A percentile compares a stretch with the other conserved stretches of the same genome.
Evolutionary conservation across 768 basidiomycete species (phyloP).

Genomic region (Dioszegia hungarica): DNA sequence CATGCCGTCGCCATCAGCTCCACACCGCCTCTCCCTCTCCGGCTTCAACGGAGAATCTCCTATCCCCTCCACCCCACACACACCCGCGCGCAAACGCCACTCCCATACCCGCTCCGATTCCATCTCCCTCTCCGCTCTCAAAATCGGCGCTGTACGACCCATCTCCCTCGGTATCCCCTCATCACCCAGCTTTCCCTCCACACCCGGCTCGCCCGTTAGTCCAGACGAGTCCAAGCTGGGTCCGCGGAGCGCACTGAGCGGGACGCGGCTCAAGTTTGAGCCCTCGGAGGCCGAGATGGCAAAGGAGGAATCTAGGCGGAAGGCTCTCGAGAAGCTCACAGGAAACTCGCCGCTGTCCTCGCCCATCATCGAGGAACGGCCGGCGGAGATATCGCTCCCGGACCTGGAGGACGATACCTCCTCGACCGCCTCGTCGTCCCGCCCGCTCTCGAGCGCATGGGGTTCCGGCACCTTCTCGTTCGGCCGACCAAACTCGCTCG

Average conservation of each 20-base stretch:
- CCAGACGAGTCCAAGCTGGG: neutral
- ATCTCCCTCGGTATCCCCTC: constrained; percentile 31
- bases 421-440: constrained; percentile 21
- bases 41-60: neutral
- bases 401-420: constrained; percentile 36
- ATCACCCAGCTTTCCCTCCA: constrained; percentile 30
- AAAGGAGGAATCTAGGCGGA: constrained; percentile 32
- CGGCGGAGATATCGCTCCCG: constrained; percentile 31
- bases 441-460: constrained; percentile 29
- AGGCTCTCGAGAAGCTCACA: constrained; percentile 36
- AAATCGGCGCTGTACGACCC: constrained; percentile 23
- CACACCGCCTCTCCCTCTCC: constrained; percentile 3
- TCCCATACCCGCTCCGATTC: constrained; percentile 41
- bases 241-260: constrained; percentile 6
- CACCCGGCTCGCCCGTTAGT: constrained; percentile 25
- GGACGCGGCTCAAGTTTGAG: constrained; percentile 36
- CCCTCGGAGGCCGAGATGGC: constrained; percentile 41
- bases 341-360: constrained; percentile 11
- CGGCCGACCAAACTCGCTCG: neutral
- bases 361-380: constrained; percentile 2
- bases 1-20: constrained; percentile 2
- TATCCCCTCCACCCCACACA: constrained; percentile 29
- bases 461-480: neutral
- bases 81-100: constrained; percentile 29
- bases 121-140: constrained; percentile 38